A percentile compares a stretch with the other conserved stretches of the same genome.
Conservation (phyloP, 305 asterid genomes). For the Stenogyne calaminthoides region DNA sequence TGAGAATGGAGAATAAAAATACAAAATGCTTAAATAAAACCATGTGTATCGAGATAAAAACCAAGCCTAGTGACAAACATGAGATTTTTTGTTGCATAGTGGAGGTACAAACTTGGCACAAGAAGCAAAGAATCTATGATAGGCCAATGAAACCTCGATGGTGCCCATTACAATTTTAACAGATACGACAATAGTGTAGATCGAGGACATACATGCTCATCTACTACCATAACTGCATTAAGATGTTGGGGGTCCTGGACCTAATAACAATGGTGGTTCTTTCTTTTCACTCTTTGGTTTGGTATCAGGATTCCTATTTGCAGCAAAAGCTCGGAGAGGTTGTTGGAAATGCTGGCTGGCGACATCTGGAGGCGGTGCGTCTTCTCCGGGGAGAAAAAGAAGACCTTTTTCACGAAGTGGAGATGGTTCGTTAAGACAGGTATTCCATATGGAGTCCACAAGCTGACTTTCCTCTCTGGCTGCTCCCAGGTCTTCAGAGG, state of each 20-base stretch:
- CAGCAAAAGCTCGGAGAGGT: slow-evolving; percentile 82
- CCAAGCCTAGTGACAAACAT: background rate
- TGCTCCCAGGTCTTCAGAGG: slow-evolving; percentile 74
- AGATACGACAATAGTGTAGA: no score
- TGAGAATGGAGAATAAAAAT: background rate
- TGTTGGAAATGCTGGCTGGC: slow-evolving; percentile 79
- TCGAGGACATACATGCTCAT: slow-evolving; percentile 7
- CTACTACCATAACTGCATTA: slow-evolving; percentile 3
- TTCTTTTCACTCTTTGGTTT: slow-evolving; percentile 42
- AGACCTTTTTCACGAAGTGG: slow-evolving; percentile 75
- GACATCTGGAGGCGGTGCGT: slow-evolving; percentile 72
- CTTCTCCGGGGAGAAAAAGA: slow-evolving; percentile 58
- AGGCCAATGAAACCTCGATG: background rate
- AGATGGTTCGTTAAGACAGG: slow-evolving; percentile 64
- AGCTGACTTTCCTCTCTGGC: slow-evolving; percentile 82
- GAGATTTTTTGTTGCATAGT: background rate
- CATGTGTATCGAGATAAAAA: background rate
- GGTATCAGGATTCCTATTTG: slow-evolving; percentile 44
- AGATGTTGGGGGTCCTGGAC: slow-evolving; percentile 43
- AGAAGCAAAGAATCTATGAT: background rate
- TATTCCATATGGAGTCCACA: slow-evolving; percentile 78
- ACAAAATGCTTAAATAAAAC: background rate
- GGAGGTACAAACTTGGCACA: background rate
- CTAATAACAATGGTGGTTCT: slow-evolving; percentile 51
- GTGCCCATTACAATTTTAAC: background rate